phyloP scores from a whole-genome alignment of 164 flowering plant species.

The Akebia trifoliata region DNA sequence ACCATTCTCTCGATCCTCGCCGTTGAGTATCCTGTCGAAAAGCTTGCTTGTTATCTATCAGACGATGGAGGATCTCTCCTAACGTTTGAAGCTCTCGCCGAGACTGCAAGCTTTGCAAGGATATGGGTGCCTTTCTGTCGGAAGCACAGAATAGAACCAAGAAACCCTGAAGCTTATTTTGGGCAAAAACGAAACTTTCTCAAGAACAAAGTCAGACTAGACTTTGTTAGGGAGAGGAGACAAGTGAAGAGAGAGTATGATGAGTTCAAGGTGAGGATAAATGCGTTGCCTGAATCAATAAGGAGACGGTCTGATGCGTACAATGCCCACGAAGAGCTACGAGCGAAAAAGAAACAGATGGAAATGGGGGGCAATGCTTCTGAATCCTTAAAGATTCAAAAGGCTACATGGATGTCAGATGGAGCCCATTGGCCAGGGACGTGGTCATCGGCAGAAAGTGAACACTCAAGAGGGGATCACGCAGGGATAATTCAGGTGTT shows the following conservation, averaged over 20 bases:
- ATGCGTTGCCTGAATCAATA: slow-evolving; percentile 79
- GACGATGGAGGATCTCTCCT: slow-evolving; percentile 89
- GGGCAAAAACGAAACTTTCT: slow-evolving; percentile 70
- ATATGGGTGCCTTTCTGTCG: slow-evolving; percentile 90
- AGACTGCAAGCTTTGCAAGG: slow-evolving; percentile 80
- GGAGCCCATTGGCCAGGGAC: slow-evolving; percentile 93
- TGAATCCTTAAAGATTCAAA: slow-evolving; percentile 52
- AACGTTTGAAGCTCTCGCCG: slow-evolving; percentile 88
- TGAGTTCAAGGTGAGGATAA: slow-evolving; percentile 90
- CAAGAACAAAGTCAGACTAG: slow-evolving; percentile 73
- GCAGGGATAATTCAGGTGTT: slow-evolving; percentile 86
- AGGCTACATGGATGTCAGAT: slow-evolving; percentile 97
- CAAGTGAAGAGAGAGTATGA: slow-evolving; percentile 88
- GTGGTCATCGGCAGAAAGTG: slow-evolving; percentile 61
- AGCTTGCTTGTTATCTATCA: slow-evolving; percentile 74
- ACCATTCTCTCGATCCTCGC: slow-evolving; percentile 86
- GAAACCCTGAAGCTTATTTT: slow-evolving; percentile 84
- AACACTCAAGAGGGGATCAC: slow-evolving; percentile 86
- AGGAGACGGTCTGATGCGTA: slow-evolving; percentile 85
- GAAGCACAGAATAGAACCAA: slow-evolving; percentile 72
- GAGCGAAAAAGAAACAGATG: slow-evolving; percentile 58
- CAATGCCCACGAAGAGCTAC: slow-evolving; percentile 69
- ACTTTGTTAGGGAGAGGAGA: slow-evolving; percentile 83
- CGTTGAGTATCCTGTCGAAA: slow-evolving; percentile 86
- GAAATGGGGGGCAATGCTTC: slow-evolving; percentile 47